Conservation (phyloP, 805 yeast genomes). For the Metschnikowia cubensis region DNA sequence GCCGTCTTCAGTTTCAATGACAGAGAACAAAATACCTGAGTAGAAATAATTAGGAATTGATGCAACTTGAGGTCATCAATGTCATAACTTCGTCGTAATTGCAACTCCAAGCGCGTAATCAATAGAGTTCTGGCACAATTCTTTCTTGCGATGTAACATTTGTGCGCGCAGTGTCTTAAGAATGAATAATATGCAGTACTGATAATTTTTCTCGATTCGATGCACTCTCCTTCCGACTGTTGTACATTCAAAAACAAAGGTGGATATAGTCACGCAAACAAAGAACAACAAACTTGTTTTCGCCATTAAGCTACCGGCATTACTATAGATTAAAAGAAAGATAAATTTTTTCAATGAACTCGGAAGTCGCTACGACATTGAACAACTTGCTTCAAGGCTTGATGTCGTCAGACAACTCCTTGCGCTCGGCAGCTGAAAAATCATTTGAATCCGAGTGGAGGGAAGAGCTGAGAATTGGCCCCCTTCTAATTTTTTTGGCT, state of each 20-base stretch:
- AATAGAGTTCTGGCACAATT: background rate
- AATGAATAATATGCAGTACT: background rate
- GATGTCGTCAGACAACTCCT: conserved; percentile 71
- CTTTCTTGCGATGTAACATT: background rate
- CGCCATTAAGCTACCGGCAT: background rate
- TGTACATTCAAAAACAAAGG: conserved; percentile 2
- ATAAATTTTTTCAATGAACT: conserved; percentile 2
- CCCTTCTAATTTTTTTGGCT: conserved; percentile 72
- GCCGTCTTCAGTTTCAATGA: background rate
- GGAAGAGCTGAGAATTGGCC: conserved; percentile 58
- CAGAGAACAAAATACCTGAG: background rate
- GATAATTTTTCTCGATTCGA: conserved; percentile 3
- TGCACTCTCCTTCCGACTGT: conserved; percentile 1
- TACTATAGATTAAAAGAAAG: background rate
- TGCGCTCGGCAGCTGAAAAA: conserved; percentile 76
- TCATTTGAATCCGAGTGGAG: conserved; percentile 75
- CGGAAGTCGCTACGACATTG: conserved; percentile 11
- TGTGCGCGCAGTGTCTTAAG: conserved; percentile 1
- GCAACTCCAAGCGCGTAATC: background rate
- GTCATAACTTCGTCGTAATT: background rate
- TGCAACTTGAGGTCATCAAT: too few relatives aligned
- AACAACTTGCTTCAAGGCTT: conserved; percentile 41
- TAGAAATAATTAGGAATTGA: too few relatives aligned
- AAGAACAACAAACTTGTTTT: background rate
- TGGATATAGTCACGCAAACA: conserved; percentile 1